A percentile compares a stretch with the other conserved stretches of the same genome.
phyloP scores from a whole-genome alignment of 768 basidiomycete genomes.

The Flagelloscypha sp. region DNA sequence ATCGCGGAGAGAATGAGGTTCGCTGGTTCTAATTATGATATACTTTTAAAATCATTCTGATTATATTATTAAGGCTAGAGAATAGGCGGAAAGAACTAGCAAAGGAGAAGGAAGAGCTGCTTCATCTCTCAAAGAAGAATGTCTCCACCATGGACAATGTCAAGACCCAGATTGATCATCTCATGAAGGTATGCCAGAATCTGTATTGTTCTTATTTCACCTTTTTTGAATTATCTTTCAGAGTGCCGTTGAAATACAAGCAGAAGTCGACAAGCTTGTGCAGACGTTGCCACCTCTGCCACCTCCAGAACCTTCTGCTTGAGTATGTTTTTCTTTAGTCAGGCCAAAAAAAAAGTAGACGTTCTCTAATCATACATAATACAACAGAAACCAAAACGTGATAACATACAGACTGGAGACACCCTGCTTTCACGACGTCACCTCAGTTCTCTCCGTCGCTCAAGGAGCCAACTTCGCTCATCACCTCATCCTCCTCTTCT shows the following conservation, averaged over 20 bases:
- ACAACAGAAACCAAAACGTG: background rate
- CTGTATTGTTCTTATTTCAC: slow-evolving; percentile 4
- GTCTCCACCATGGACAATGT: slow-evolving; percentile 66
- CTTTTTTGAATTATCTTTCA: slow-evolving; percentile 20
- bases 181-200: slow-evolving; percentile 58
- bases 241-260: slow-evolving; percentile 67
- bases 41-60: slow-evolving; percentile 2
- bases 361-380: slow-evolving; percentile 1
- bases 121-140: slow-evolving; percentile 75
- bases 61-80: slow-evolving; percentile 47
- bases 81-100: slow-evolving; percentile 59
- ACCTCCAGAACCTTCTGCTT: no score
- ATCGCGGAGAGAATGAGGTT: slow-evolving; percentile 84
- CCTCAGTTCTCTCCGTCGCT: slow-evolving; percentile 53
- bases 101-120: slow-evolving; percentile 66
- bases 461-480: slow-evolving; percentile 83
- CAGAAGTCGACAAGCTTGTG: slow-evolving; percentile 65
- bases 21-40: slow-evolving; percentile 10
- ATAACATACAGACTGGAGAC: slow-evolving; percentile 4
- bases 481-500: slow-evolving; percentile 73
- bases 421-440: slow-evolving; percentile 6
- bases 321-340: no score
- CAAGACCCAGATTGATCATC: slow-evolving; percentile 66
- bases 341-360: slow-evolving; percentile 8
- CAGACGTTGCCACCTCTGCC: slow-evolving; percentile 28